Evolutionary conservation across 1,139 yeast genomes (phyloP), one percentile per base, ranked within the genome.

Genomic region (Geotrichum phurueaensis): DNA sequence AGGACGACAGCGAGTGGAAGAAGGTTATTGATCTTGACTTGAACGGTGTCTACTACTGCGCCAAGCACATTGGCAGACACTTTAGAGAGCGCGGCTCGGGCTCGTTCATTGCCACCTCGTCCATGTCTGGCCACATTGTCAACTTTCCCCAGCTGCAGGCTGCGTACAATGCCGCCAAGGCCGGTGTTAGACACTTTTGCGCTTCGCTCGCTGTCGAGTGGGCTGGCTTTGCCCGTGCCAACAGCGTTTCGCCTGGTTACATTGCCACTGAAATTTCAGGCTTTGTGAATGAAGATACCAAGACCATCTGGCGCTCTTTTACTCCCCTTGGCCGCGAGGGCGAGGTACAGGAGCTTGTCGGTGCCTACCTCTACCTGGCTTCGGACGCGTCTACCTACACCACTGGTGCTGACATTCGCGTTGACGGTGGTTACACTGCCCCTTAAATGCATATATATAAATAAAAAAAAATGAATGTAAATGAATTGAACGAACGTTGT

Each of bases 151-250:
- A 91, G 75, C 75, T 83, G 70, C 97, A 91, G 75, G 89, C 95
- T 62, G 88, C 94, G 55, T 91, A 91, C 79, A 91, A 90, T 73
- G 94, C 95, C 27, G 94, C 95, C 65, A 90, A 90, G 80, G 96
- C 97, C 50, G 96, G 85, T 2, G 84, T 88, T 51, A 76, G 87
- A 60, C 97, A 91, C 75, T 79, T 90, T 71, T 82, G 88, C 60
- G 85, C 82, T 73, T 88, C 96, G 1, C 80, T 90, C 65, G 96
- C 96, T 13, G 89, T 90, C 54, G 97, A 90, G 76, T 90, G 94
- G 91, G 87, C 96, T 36, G 85, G 85, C 1, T 89, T 88, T 71
- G 96, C 96, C 15, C 84, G 96, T 71, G 96, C 87, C 62, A 90
- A 90, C 78, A 79, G 91, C 47, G 78, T 90, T 56, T 87, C 95